Evolutionary conservation across 2,329 filamentous ascomycete genomes (phyloP).

Genomic region (Ceratocystis cubensis): DNA sequence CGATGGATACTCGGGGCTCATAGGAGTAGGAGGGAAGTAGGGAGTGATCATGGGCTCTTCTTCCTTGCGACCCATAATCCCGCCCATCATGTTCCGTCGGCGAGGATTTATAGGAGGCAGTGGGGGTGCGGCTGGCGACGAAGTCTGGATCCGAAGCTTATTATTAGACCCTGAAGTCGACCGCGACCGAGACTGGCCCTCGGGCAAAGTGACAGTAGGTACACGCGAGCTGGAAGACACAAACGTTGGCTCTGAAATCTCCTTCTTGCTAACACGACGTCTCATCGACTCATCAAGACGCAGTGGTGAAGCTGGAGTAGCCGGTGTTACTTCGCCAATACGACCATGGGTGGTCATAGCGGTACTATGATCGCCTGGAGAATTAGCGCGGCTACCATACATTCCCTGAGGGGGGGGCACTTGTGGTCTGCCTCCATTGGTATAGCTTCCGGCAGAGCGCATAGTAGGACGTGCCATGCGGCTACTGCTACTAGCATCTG

Average conservation of each 20-base stretch:
- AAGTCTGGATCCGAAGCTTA: slow-evolving; percentile 29
- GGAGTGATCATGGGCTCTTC: slow-evolving; percentile 15
- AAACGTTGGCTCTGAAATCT: slow-evolving; percentile 41
- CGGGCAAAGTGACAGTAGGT: slow-evolving; percentile 32
- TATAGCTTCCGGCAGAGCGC: slow-evolving; percentile 14
- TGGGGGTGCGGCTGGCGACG: slow-evolving; percentile 36
- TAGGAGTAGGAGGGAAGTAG: slow-evolving; percentile 17
- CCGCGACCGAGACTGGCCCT: slow-evolving; percentile 27
- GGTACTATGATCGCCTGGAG: slow-evolving; percentile 8
- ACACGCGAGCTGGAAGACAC: slow-evolving; percentile 36
- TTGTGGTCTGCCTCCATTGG: slow-evolving; percentile 3
- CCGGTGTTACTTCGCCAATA: slow-evolving; percentile 23
- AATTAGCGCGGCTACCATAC: slow-evolving; percentile 18
- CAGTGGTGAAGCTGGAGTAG: slow-evolving; percentile 22
- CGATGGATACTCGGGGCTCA: slow-evolving; percentile 10
- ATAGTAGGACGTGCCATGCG: slow-evolving; percentile 24
- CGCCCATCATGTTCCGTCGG: slow-evolving; percentile 35
- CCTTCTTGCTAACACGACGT: slow-evolving; percentile 34
- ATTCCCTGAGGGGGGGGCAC: slow-evolving; percentile 15
- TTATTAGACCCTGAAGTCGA: slow-evolving; percentile 31
- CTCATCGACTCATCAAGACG: slow-evolving; percentile 31
- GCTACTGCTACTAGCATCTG: slow-evolving; percentile 39
- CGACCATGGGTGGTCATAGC: slow-evolving; percentile 5
- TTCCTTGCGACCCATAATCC: slow-evolving; percentile 22
- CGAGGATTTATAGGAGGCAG: slow-evolving; percentile 48